Percentiles rank a stretch among this genome's conserved stretches.
phyloP scores from a whole-genome alignment of 78 protist species.

The Cyanophora paradoxa region DNA sequence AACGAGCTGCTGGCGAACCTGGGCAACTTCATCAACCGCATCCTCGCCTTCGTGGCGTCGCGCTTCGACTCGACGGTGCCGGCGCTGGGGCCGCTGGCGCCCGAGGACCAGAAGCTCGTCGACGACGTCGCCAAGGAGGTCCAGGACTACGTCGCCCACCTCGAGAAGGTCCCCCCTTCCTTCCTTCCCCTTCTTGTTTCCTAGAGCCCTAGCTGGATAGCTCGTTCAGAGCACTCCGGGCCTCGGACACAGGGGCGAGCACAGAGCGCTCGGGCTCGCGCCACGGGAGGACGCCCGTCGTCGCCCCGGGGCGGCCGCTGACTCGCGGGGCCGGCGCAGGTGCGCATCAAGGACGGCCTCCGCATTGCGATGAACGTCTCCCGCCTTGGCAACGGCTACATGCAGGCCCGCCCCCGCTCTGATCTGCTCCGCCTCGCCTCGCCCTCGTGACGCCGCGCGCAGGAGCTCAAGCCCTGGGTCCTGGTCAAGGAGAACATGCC shows the following conservation, averaged over 20 bases:
- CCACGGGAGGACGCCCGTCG: background rate
- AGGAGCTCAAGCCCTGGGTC: constrained; percentile 60
- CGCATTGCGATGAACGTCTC: constrained; percentile 40
- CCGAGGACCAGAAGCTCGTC: background rate
- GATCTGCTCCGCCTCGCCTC: too few species aligned
- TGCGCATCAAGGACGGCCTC: constrained; percentile 49
- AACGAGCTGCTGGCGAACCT: constrained; percentile 66
- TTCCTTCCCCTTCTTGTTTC: background rate
- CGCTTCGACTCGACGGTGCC: constrained; percentile 18
- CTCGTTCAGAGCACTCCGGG: background rate
- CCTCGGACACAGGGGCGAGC: background rate
- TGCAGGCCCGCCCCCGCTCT: too few species aligned
- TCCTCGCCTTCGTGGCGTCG: constrained; percentile 12
- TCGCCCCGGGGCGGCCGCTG: too few species aligned
- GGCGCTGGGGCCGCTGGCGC: background rate
- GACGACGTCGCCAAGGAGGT: background rate
- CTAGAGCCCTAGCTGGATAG: background rate
- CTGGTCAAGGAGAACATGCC: background rate
- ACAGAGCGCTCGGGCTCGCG: background rate
- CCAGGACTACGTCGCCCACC: constrained; percentile 11
- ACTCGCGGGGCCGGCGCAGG: background rate
- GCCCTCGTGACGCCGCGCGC: too few species aligned
- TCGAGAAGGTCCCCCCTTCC: background rate
- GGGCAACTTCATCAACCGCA: constrained; percentile 76
- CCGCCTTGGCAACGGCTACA: constrained; percentile 48